Base-by-base conservation (phyloP, 208 protist genomes). In the Wallacemonas rigidus region DNA sequence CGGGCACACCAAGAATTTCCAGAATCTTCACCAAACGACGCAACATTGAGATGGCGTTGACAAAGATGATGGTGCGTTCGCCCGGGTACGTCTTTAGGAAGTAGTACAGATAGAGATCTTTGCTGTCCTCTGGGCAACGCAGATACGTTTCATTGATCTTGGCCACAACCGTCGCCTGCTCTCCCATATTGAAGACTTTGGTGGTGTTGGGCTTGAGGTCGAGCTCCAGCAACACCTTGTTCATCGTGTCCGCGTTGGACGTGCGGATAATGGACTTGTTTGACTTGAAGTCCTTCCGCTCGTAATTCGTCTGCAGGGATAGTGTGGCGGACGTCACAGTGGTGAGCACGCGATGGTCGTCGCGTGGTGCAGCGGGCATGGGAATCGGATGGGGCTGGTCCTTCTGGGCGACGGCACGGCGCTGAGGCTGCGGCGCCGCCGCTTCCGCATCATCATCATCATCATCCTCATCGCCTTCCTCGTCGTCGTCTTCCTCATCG, bases 101-200 rank as follows among this genome's bases (percentile, higher is more conserved):
- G 78, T 98, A 98, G 81, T 98, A 98, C 15, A 99, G 74, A 61
- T 97, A 97, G 35, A 98, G 58, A 67, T 98, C 94, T 72, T 98
- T 99, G 69, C 98, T 98, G n/a, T 96, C 91, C 0, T 92, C 78
- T 2, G 91, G 80, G 80, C 97, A 99, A 56, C 87, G 80, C 12
- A 99, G 91, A 53, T 96, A 91, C 2, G 88, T 87, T 81, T 99
- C 97, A 55, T 88, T 85, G 53, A 99, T 89, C 61, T 87, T 91
- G 0, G 72, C 67, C 1, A 88, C 97, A 1, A 98, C 87, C 50
- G 80, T 79, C n/a, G 85, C 76, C 35, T 85, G 75, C 17, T 76
- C 77, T 0, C 87, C 80, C 8, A 98, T 61, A 55, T 95, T 92
- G 43, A 99, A 95, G 11, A 98, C 85, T 50, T 92, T 74, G 51